A percentile compares a stretch with the other conserved stretches of the same genome.
Conservation (phyloP, 345 rosid genomes). For the Triadica sebifera region DNA sequence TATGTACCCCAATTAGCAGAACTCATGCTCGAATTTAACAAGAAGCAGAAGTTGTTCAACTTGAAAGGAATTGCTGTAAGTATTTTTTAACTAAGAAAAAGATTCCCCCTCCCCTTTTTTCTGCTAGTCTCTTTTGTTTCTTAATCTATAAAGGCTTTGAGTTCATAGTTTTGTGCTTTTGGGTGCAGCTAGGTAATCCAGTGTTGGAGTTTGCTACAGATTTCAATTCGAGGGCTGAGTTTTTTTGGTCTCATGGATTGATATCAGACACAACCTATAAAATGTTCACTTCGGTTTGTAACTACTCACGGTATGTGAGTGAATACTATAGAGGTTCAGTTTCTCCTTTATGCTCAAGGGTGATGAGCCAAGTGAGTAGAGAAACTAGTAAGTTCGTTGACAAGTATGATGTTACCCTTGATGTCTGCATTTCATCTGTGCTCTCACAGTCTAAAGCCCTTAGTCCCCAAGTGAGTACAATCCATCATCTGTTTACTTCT, state of each 20-base stretch:
- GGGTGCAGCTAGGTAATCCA: constrained; percentile 83
- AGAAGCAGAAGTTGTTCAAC: constrained; percentile 66
- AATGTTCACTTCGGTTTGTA: constrained; percentile 78
- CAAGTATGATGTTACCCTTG: constrained; percentile 93
- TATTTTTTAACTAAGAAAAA: not conserved
- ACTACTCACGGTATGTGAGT: constrained; percentile 82
- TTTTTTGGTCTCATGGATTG: constrained; percentile 96
- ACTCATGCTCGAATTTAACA: constrained; percentile 76
- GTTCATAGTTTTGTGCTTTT: not conserved
- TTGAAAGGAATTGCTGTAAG: constrained; percentile 92
- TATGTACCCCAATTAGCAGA: constrained; percentile 91
- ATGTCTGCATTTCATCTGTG: constrained; percentile 79
- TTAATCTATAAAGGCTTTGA: too few species aligned
- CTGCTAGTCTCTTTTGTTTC: too few species aligned
- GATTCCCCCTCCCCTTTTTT: too few species aligned
- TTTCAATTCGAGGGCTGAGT: constrained; percentile 91
- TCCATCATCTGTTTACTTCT: not conserved
- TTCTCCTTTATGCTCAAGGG: constrained; percentile 74
- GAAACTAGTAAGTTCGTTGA: constrained; percentile 91
- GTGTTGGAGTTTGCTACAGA: constrained; percentile 81
- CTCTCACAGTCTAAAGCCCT: constrained; percentile 72
- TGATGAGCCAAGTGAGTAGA: constrained; percentile 71
- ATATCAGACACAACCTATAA: constrained; percentile 85
- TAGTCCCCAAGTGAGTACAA: constrained; percentile 55
- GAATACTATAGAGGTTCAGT: constrained; percentile 77